Percentiles rank a stretch among this genome's conserved stretches.
Conservation (phyloP, 129 eudicot species). For the Flaveria ramosissima region DNA sequence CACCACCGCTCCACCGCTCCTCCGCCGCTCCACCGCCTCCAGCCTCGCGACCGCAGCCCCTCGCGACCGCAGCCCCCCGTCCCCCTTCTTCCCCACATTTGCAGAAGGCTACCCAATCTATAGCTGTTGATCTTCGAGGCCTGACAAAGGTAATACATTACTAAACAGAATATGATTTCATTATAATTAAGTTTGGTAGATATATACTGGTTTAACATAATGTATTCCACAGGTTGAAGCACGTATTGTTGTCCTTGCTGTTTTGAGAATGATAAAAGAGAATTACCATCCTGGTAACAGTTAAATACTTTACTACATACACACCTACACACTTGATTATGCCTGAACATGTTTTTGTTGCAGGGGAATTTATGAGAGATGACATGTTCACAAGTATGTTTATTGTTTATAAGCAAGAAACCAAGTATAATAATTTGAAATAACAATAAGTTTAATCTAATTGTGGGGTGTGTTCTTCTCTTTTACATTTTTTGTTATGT, state of each 20-base stretch:
- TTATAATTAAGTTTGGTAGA: not conserved
- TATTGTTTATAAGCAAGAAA: not conserved
- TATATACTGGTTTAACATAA: not conserved
- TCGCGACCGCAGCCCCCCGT: no score
- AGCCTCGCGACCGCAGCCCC: no score
- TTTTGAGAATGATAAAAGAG: conserved; percentile 86
- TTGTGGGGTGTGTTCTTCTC: no score
- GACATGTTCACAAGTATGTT: conserved; percentile 45
- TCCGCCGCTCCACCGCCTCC: no score
- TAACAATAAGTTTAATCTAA: not conserved
- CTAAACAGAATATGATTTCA: not conserved
- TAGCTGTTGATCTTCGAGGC: conserved; percentile 72
- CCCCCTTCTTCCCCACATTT: no score
- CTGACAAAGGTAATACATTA: conserved; percentile 67
- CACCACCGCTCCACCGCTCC: no score
- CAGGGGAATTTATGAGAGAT: conserved; percentile 72
- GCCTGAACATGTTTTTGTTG: conserved; percentile 33
- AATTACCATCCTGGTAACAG: conserved; percentile 61
- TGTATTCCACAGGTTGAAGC: conserved; percentile 74
- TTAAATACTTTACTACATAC: conserved; percentile 8
- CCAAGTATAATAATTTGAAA: not conserved
- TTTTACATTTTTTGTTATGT: no score
- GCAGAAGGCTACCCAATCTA: conserved; percentile 54
- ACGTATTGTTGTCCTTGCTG: conserved; percentile 91
- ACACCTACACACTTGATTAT: conserved; percentile 1